Evolutionary conservation across 208 protist genomes (phyloP), one percentile per base, ranked within the genome.

Genomic region (Hexamita inflata): DNA sequence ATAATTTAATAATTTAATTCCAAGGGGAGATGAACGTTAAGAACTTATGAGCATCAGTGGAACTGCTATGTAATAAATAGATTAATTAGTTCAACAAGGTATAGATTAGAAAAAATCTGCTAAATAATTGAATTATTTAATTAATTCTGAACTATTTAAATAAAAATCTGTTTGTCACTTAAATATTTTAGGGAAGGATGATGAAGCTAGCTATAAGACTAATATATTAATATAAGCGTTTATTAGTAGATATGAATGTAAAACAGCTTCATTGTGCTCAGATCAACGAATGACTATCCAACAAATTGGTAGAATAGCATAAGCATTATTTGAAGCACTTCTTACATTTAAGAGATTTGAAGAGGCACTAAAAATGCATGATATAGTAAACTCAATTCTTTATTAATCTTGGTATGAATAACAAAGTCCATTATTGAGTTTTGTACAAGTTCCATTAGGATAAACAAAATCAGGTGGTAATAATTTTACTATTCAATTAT

Each of bases 1-100:
- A 59, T 94, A 98, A 82, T 98, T 97, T 83, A 85, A 92, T 66
- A 90, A 96, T 82, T 87, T 97, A 40, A 73, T 75, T 53, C 28
- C 64, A 4, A 40, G 75, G 26, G 45, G 81, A 15, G 77, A 84
- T 35, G 70, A 84, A 70, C 39, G 82, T 89, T 73, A 84, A 89
- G 70, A 78, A 95, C 30, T 87, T 75, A 64, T 42, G 73, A 15
- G 28, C 80, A 32, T 58, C 29, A 30, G 75, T 68, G 59, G 49
- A 78, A 0, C 4, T 4, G 4, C 19, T 19, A 24, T 53, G 19
- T 4, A 53, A 24, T 53, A 53, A 53, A 19, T 19, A 53, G 19
- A 4, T 24, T 4, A 53, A 53, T 53, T 24, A 53, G 45, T 53
- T 24, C 19, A 4, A 53, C 4, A 53, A 53, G 4, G 4, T 24